Conservation (phyloP, 176 grass and related monocot species). For the Areca catechu region DNA sequence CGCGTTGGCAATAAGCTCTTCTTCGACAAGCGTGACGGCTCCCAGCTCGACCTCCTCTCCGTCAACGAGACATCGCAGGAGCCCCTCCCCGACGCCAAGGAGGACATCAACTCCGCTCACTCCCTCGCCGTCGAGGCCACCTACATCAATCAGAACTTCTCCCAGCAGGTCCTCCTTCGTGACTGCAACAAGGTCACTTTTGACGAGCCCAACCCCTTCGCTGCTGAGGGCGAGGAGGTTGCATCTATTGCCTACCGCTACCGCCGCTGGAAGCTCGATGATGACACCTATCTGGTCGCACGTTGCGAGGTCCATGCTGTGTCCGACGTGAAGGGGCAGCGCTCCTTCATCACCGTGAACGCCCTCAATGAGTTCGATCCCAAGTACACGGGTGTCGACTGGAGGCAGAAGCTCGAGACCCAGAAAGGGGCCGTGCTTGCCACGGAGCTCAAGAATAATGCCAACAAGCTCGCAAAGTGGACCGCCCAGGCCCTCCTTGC, state of each 20-base stretch:
- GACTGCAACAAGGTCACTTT: conserved; percentile 10
- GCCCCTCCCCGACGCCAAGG: conserved; percentile 4
- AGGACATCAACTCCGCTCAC: conserved; percentile 7
- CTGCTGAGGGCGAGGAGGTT: conserved; percentile 8
- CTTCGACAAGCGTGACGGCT: conserved; percentile 7
- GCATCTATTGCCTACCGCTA: conserved; percentile 8
- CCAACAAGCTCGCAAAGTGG: conserved; percentile 11
- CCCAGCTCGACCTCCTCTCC: conserved; percentile 5
- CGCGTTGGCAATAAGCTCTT: conserved; percentile 11
- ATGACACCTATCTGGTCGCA: conserved; percentile 1
- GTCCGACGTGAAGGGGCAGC: conserved; percentile 6
- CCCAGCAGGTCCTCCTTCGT: conserved; percentile 3
- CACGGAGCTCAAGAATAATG: conserved; percentile 10
- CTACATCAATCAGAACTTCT: conserved; percentile 12
- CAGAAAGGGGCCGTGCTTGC: conserved; percentile 7
- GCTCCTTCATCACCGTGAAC: not conserved
- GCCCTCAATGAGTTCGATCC: conserved; percentile 15
- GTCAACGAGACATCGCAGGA: conserved; percentile 12
- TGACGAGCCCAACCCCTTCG: conserved; percentile 8
- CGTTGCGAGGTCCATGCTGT: conserved; percentile 3
- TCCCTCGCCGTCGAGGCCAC: conserved; percentile 5
- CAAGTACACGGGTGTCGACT: not conserved
- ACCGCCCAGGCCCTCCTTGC: conserved; percentile 10
- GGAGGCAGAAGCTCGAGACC: conserved; percentile 13
- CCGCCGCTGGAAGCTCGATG: conserved; percentile 15